A percentile compares a stretch with the other conserved stretches of the same genome.
These are phyloP conservation scores for Phytophthora sp. DNA, from an alignment of 352 stramenopile species.

Conservation along the genomic window DNA sequence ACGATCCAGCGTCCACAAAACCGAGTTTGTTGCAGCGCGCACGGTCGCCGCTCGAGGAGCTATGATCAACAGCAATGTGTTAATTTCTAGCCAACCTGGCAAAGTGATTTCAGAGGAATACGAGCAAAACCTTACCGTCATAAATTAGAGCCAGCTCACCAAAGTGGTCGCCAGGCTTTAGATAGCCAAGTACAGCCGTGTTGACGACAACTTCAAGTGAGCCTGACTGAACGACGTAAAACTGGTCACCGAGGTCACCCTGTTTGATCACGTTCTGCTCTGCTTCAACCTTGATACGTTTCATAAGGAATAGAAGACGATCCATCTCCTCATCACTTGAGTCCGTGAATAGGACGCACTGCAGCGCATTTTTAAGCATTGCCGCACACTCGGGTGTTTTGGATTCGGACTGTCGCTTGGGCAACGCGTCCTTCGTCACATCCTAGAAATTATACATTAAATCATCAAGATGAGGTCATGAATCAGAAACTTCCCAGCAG, in stretches of 20 bases:
- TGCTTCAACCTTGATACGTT: constrained; percentile 51
- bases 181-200: constrained; percentile 51
- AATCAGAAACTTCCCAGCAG: neutral
- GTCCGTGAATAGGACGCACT: constrained; percentile 65
- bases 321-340: constrained; percentile 76
- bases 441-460: constrained; percentile 32
- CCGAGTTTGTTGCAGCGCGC: constrained; percentile 85
- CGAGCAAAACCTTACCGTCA: constrained; percentile 41
- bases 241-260: constrained; percentile 91
- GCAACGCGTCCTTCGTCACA: constrained; percentile 38
- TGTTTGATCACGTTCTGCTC: constrained; percentile 94
- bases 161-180: constrained; percentile 78
- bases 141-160: constrained; percentile 93
- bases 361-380: constrained; percentile 64
- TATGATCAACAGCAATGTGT: constrained; percentile 20
- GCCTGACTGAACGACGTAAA: constrained; percentile 87
- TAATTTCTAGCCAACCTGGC: neutral
- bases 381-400: constrained; percentile 56
- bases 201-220: constrained; percentile 81
- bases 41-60: constrained; percentile 92
- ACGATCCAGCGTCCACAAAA: constrained; percentile 90
- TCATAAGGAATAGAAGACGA: constrained; percentile 83
- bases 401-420: constrained; percentile 62
- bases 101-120: neutral
- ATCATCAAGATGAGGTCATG: no score